A percentile compares a stretch with the other conserved stretches of the same genome.
phyloP scores from a whole-genome alignment of 371 early-diverging fungal genomes.

The Mortierella sp. region DNA sequence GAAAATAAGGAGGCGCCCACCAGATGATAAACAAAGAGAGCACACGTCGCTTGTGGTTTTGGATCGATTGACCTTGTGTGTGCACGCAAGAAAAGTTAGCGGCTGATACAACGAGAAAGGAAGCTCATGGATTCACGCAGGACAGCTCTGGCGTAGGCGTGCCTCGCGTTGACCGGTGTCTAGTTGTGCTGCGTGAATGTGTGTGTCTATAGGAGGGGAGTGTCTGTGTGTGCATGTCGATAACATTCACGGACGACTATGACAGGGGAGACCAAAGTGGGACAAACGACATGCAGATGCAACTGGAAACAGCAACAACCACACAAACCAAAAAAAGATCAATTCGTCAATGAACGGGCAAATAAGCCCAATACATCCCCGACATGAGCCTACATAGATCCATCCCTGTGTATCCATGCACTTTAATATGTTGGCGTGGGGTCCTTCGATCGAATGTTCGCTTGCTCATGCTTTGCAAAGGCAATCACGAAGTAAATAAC shows the following conservation, averaged over 20 bases:
- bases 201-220: neutral
- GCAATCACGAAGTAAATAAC: neutral
- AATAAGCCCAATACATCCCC: slow-evolving; percentile 6
- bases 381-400: slow-evolving; percentile 7
- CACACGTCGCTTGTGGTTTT: neutral
- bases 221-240: neutral
- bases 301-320: neutral
- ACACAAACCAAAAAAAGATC: neutral
- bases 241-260: neutral
- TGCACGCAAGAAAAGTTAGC: neutral
- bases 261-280: neutral
- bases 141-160: neutral
- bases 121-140: neutral
- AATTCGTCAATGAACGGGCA: neutral
- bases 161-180: neutral
- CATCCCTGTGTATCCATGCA: neutral
- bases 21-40: neutral
- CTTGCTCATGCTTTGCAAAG: neutral
- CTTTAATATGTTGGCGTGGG: neutral
- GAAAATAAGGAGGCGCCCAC: neutral
- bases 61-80: neutral
- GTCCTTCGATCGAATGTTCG: neutral
- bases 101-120: neutral
- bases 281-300: neutral
- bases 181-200: neutral